phyloP scores from a whole-genome alignment of 352 stramenopile species.

The Elongisporangium undulatum region DNA sequence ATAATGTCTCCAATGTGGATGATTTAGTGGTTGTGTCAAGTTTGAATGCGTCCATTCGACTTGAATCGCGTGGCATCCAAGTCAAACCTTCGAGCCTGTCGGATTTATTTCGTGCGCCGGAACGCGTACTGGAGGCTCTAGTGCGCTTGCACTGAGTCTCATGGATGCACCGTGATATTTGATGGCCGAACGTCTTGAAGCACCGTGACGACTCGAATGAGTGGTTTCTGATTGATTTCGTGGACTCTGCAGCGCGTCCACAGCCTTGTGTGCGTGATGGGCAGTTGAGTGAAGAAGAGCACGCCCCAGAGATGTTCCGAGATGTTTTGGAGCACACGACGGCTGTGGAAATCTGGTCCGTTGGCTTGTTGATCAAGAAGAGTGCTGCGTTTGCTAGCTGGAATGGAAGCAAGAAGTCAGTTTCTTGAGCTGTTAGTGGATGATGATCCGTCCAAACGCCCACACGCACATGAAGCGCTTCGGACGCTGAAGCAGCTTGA shows the following conservation, averaged over 20 bases:
- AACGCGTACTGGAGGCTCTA: constrained; percentile 8
- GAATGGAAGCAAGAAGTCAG: too few species aligned
- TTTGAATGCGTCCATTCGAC: neutral
- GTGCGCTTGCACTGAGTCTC: constrained; percentile 6
- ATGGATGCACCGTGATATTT: constrained; percentile 14
- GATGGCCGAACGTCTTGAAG: constrained; percentile 8
- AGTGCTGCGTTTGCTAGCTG: too few species aligned
- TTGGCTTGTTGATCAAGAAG: constrained; percentile 1
- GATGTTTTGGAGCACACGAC: neutral
- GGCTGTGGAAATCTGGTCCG: constrained; percentile 4
- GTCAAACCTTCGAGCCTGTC: constrained; percentile 6
- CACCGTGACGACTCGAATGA: constrained; percentile 2
- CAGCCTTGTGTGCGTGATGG: neutral
- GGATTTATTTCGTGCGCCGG: constrained; percentile 7
- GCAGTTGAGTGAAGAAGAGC: constrained; percentile 3
- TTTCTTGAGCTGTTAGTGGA: neutral
- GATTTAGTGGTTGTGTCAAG: constrained; percentile 1
- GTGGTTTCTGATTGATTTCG: constrained; percentile 12
- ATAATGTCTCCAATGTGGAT: constrained; percentile 7
- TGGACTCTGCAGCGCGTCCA: constrained; percentile 4
- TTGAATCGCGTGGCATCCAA: constrained; percentile 9
- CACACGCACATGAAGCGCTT: neutral
- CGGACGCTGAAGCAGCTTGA: neutral
- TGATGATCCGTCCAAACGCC: neutral
- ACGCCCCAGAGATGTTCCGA: constrained; percentile 4